These are phyloP conservation scores for Wakefieldia striispora DNA, from an alignment of 768 basidiomycete genomes.

Conservation along the genomic window DNA sequence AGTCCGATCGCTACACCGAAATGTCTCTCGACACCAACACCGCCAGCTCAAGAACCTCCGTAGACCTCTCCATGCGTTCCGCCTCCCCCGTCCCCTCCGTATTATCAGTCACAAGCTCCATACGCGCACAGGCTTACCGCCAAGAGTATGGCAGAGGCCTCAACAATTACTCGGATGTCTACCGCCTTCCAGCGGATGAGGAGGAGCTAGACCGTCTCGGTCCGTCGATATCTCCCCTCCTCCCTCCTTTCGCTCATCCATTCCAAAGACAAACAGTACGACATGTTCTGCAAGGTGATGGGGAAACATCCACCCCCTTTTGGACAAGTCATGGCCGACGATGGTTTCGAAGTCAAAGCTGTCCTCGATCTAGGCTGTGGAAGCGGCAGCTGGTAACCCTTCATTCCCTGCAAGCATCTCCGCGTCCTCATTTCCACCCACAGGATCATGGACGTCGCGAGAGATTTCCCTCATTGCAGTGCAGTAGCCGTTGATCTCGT, in stretches of 20 bases:
- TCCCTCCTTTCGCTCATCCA: constrained; percentile 10
- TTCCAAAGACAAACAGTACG: constrained; percentile 61
- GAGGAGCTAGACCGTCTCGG: constrained; percentile 72
- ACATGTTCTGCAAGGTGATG: constrained; percentile 60
- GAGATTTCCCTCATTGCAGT: constrained; percentile 66
- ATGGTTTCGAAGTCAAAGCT: constrained; percentile 57
- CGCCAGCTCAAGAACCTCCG: constrained; percentile 54
- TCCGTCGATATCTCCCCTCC: constrained; percentile 31
- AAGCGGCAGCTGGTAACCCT: constrained; percentile 66
- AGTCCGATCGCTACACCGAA: constrained; percentile 44
- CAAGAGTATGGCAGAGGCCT: constrained; percentile 68
- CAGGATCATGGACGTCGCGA: constrained; percentile 76
- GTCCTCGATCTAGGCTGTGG: constrained; percentile 79
- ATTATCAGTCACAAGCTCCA: constrained; percentile 62
- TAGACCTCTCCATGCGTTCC: constrained; percentile 59
- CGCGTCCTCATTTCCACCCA: constrained; percentile 8
- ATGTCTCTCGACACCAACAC: constrained; percentile 40
- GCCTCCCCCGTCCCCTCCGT: constrained; percentile 68
- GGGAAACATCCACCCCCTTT: constrained; percentile 67
- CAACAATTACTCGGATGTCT: constrained; percentile 79
- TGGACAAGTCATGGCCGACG: constrained; percentile 56
- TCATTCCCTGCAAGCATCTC: neutral
- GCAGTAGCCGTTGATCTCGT: constrained; percentile 77
- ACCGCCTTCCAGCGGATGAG: constrained; percentile 74
- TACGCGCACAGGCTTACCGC: constrained; percentile 56